These are phyloP conservation scores for Ganoderma meredithae DNA, from an alignment of 1,284 basidiomycete species.

Conservation along the genomic window DNA sequence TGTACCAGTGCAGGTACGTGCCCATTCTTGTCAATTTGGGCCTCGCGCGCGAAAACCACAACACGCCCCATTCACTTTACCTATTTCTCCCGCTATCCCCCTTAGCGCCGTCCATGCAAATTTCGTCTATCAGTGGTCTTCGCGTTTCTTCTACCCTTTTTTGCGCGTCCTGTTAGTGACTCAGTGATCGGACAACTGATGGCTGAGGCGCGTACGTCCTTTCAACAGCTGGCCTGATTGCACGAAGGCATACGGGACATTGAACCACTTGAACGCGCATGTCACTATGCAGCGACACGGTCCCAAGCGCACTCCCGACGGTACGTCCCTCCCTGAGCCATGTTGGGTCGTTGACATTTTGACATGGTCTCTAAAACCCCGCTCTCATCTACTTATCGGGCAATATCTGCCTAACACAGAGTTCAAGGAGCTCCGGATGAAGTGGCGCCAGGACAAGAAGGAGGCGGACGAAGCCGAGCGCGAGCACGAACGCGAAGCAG, in stretches of 20 bases:
- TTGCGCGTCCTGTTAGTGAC: conserved; percentile 3
- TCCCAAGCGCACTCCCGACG: conserved; percentile 80
- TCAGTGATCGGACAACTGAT: conserved; percentile 7
- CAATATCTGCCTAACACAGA: conserved; percentile 59
- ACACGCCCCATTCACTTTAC: not conserved
- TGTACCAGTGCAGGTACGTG: conserved; percentile 74
- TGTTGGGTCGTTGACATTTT: conserved; percentile 15
- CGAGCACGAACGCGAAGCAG: conserved; percentile 35
- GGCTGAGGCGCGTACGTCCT: conserved; percentile 20
- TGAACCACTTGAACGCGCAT: conserved; percentile 93
- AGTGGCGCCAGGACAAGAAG: conserved; percentile 94
- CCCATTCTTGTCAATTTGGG: conserved; percentile 13
- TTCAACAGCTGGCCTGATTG: conserved; percentile 74
- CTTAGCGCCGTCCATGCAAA: not conserved
- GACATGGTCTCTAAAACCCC: conserved; percentile 7
- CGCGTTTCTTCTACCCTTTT: conserved; percentile 6
- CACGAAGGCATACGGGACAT: conserved; percentile 85
- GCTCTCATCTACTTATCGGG: not conserved
- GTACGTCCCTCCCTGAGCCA: conserved; percentile 51
- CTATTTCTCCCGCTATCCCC: conserved; percentile 6
- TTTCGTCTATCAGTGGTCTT: not conserved
- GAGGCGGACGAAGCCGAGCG: conserved; percentile 52
- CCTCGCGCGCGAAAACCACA: not conserved
- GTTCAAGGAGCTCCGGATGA: conserved; percentile 97
- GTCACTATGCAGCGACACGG: conserved; percentile 95